phyloP scores from a whole-genome alignment of 164 flowering plant species.

The Santalum album region DNA sequence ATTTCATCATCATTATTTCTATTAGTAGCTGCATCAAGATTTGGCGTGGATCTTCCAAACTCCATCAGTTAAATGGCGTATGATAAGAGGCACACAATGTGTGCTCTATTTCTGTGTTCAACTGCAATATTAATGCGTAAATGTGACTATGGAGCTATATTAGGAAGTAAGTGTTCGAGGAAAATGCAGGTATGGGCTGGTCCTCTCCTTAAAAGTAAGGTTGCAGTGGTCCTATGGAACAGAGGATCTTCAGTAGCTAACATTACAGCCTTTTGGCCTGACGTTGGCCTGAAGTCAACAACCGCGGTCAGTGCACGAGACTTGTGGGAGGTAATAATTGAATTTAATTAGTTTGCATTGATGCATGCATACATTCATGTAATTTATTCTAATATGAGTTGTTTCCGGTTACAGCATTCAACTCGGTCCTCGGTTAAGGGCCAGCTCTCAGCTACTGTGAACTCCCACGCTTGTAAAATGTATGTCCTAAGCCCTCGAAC shows the following conservation, averaged over 20 bases:
- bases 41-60: no score
- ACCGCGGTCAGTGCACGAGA: slow-evolving; percentile 41
- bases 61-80: no score
- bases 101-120: no score
- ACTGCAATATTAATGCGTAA: no score
- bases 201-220: slow-evolving; percentile 30
- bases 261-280: slow-evolving; percentile 51
- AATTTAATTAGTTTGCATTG: no score
- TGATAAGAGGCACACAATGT: no score
- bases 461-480: slow-evolving; percentile 63
- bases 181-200: slow-evolving; percentile 74
- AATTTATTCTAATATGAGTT: no score
- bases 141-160: no score
- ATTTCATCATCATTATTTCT: not conserved
- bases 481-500: slow-evolving; percentile 36
- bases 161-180: not conserved
- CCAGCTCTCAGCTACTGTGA: slow-evolving; percentile 29
- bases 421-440: slow-evolving; percentile 20
- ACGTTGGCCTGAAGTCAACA: slow-evolving; percentile 39
- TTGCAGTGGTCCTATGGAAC: slow-evolving; percentile 53
- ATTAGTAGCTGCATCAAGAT: no score
- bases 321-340: slow-evolving; percentile 44
- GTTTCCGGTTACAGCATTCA: slow-evolving; percentile 27
- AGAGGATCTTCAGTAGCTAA: slow-evolving; percentile 40
- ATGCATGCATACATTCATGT: no score